These are phyloP conservation scores for Artemisia annua DNA, from an alignment of 129 eudicot genomes.

Conservation along the genomic window DNA sequence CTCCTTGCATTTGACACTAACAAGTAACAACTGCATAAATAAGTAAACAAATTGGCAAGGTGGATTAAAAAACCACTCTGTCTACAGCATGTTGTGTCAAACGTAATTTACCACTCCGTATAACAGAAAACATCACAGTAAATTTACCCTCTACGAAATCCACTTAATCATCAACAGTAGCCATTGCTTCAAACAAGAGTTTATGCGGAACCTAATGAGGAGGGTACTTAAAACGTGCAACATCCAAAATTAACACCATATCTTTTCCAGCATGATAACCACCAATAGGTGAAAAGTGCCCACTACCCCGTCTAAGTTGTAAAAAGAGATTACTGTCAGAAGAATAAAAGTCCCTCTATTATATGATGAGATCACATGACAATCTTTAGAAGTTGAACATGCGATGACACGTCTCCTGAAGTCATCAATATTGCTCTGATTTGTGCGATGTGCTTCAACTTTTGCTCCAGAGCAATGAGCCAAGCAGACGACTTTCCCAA, in stretches of 20 bases:
- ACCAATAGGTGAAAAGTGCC: neutral
- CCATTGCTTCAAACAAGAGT: neutral
- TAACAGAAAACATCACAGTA: no score
- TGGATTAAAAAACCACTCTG: no score
- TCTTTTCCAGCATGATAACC: constrained; percentile 90
- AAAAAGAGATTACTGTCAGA: neutral
- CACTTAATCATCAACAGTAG: neutral
- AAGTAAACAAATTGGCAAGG: no score
- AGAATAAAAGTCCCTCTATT: neutral
- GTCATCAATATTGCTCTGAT: constrained; percentile 60
- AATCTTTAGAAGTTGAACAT: constrained; percentile 56
- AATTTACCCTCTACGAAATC: neutral
- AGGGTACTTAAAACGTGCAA: constrained; percentile 92
- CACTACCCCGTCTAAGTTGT: neutral
- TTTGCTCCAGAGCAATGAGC: no score
- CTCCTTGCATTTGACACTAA: no score
- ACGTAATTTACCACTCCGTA: no score
- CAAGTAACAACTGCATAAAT: no score
- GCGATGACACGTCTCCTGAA: constrained; percentile 63
- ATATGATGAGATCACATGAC: neutral
- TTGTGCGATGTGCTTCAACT: constrained; percentile 39
- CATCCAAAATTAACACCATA: constrained; percentile 85
- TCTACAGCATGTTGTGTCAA: no score
- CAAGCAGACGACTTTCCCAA: no score
- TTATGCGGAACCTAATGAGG: constrained; percentile 68